Conservation (phyloP, 169 alveolate genomes). For the Plasmodium cynomolgi region DNA sequence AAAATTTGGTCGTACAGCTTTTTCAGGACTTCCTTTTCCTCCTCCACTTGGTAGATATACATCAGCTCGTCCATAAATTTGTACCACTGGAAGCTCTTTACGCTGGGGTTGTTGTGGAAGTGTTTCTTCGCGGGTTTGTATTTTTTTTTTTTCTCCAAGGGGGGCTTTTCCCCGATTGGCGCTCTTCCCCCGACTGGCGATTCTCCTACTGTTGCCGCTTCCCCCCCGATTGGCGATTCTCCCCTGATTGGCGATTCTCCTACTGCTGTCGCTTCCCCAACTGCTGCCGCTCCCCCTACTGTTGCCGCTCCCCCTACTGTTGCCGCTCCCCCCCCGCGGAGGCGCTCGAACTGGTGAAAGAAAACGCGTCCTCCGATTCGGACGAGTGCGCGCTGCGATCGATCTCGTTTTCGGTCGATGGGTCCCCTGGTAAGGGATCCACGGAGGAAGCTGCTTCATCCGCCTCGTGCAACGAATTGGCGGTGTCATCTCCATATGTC, state of each 20-base stretch:
- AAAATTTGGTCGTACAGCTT: conserved; percentile 18
- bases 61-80: conserved; percentile 53
- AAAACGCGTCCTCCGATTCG: not conserved
- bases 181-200: not conserved
- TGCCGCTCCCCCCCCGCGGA: not conserved
- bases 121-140: conserved; percentile 16
- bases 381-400: not conserved
- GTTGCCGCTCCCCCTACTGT: not conserved
- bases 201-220: not conserved
- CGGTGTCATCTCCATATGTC: not conserved
- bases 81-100: conserved; percentile 68
- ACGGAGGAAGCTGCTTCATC: not conserved
- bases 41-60: conserved; percentile 2
- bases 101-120: conserved; percentile 38
- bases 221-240: not conserved
- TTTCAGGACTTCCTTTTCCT: conserved; percentile 36
- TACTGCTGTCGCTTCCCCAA: not conserved
- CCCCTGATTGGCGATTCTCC: not conserved
- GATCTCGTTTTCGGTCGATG: not conserved
- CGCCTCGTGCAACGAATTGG: not conserved
- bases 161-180: not conserved
- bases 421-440: not conserved
- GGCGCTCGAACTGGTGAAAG: conserved; percentile 7
- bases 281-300: not conserved
- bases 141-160: conserved; percentile 11